These are phyloP conservation scores for Peltaster fructicola DNA, from an alignment of 2,329 filamentous ascomycete genomes.

Conservation along the genomic window DNA sequence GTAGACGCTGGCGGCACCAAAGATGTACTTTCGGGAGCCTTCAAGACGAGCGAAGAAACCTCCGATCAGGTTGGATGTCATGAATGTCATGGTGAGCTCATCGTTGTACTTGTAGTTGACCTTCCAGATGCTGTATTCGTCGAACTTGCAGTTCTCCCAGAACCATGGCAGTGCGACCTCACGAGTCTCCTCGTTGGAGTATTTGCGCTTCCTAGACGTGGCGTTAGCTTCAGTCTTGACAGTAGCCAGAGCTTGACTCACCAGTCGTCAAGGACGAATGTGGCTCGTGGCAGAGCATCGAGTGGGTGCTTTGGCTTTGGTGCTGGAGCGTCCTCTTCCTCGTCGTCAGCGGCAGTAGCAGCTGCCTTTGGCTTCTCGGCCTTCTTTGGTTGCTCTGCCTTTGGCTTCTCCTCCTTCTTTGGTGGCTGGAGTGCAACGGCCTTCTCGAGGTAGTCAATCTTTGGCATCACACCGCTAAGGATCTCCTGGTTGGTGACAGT, in stretches of 20 bases:
- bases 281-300: conserved; percentile 62
- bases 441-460: conserved; percentile 66
- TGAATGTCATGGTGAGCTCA: conserved; percentile 93
- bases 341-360: conserved; percentile 43
- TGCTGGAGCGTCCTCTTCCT: conserved; percentile 40
- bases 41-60: conserved; percentile 97
- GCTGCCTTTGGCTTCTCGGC: conserved; percentile 35
- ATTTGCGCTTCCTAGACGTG: conserved; percentile 57
- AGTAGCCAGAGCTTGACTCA: conserved; percentile 6
- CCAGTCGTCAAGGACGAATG: conserved; percentile 83
- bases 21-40: conserved; percentile 93
- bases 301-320: conserved; percentile 96
- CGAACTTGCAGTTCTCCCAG: conserved; percentile 88
- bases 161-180: conserved; percentile 83
- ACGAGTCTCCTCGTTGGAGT: conserved; percentile 86
- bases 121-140: conserved; percentile 92
- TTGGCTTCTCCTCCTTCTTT: conserved; percentile 20
- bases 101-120: conserved; percentile 98
- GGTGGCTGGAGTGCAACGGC: conserved; percentile 55
- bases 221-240: conserved; percentile 4
- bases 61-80: conserved; percentile 95
- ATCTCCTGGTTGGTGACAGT: conserved; percentile 86
- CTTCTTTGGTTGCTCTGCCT: conserved; percentile 41
- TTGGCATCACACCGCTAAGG: conserved; percentile 63
- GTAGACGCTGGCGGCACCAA: conserved; percentile 79